Evolutionary conservation across 164 flowering plant species (phyloP), one percentile per base, ranked within the genome.

Genomic region (Paratinospora sagittata): DNA sequence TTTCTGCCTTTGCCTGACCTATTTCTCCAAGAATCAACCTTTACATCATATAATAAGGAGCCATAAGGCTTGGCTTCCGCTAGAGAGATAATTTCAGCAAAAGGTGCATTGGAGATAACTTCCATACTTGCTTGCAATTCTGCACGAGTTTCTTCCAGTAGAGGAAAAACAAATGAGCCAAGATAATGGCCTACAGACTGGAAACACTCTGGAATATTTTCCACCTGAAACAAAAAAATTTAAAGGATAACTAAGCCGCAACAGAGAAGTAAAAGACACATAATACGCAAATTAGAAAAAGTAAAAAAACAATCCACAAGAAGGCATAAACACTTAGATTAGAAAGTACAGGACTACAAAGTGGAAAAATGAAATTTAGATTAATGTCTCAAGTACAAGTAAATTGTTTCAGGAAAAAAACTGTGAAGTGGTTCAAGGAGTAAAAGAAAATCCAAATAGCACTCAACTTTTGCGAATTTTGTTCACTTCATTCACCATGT

Each of bases 61-160:
- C 79, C 77, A 60, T 63, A 43, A 3, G 73, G 74, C 58, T 73
- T 78, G 23, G 57, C 34, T 58, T 80, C 79, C 0, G 36, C 8
- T 19, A 83, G 23, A 0, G 57, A 68, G 26, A 70, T 72, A 17
- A 88, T 77, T 77, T 83, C 82, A 30, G 86, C 83, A 77, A 47
- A 79, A 2, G 97, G 92, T 12, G 87, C 87, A 12, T 61, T 27
- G 1, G 76, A 70, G 13, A 90, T 63, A 30, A 60, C 39, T 34
- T 90, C 90, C 83, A 92, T 45, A 45, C 83, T 77, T 7, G 89
- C 77, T 39, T 45, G 69, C 27, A 92, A 19, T 23, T 78, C 82
- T 0, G 84, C 79, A 19, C 91, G 85, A 27, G 86, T 85, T 79
- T 87, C 91, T 75, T 87, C 91, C 9, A 82, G 41, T 30, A 87